Evolutionary conservation across 2,329 filamentous ascomycete species (phyloP), one percentile per base, ranked within the genome.

Genomic region (Fusarium burgessii): DNA sequence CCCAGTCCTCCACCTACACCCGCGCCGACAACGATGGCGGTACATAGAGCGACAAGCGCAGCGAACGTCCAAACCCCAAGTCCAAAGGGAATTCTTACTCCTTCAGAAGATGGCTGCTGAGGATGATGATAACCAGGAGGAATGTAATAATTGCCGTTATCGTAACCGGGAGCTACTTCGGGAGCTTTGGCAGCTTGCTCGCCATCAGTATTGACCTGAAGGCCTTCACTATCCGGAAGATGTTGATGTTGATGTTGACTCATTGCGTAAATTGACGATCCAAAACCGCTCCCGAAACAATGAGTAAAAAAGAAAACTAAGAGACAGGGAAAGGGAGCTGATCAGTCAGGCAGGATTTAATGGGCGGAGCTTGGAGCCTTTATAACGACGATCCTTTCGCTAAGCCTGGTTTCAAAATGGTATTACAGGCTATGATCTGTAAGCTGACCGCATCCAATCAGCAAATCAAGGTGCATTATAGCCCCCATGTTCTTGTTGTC

Each of bases 1-100:
- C 69, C 69, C 11, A 72, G 33, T 43, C 69, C 69, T 38, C 69
- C 69, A 15, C 69, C 69, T 10, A 72, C 61, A 23, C 69, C 69
- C 3, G 60, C 69, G 32, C 69, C 69, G 2, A 72, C 69, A 11
- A 72, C 25, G 5, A 72, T 72, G 13, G 69, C 69, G 1, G 64
- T 72, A 4, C 60, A 32, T 38, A 72, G 29, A 12, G 66, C 69
- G 20, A 72, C 51, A 23, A 72, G 54, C 5, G 60, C 69, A 18
- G 65, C 61, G 13, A 72, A 72, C 3, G 69, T 58, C 69, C 69
- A 72, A 8, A 70, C 36, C 17, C 69, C 69, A 2, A 72, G 54
- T n/a, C 69, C 69, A 20, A 72, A 72, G 1, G 69, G 69, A 15
- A 72, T 11, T 15, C 51, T 62, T 10, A 36, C 23, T 43, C 45